Evolutionary conservation across 495 filamentous ascomycete genomes (phyloP).

Genomic region (Trichoderma parareesei): DNA sequence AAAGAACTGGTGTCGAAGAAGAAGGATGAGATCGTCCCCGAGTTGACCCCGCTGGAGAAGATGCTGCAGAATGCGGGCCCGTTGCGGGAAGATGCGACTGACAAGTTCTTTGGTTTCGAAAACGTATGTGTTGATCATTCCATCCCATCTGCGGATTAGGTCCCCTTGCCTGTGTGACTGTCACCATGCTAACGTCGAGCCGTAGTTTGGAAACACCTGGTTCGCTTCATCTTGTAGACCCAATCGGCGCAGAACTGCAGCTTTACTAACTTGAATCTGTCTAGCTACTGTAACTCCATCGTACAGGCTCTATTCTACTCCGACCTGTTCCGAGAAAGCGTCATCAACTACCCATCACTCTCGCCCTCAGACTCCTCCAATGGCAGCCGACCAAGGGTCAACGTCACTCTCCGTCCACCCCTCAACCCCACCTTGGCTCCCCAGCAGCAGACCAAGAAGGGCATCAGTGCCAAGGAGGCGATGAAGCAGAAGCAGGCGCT

Average conservation of each 20-base stretch:
- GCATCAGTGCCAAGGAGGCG: slow-evolving; percentile 27
- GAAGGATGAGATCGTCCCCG: slow-evolving; percentile 61
- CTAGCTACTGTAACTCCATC: slow-evolving; percentile 94
- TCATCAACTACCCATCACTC: slow-evolving; percentile 78
- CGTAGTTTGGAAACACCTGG: slow-evolving; percentile 95
- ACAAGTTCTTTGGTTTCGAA: slow-evolving; percentile 98
- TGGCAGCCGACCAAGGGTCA: slow-evolving; percentile 35
- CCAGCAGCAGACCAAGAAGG: slow-evolving; percentile 39
- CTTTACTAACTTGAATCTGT: slow-evolving; percentile 21
- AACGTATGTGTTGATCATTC: slow-evolving; percentile 61
- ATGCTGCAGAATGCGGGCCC: slow-evolving; percentile 72
- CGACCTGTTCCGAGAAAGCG: slow-evolving; percentile 87
- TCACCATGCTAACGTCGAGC: slow-evolving; percentile 17
- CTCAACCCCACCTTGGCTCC: slow-evolving; percentile 32
- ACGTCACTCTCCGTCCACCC: slow-evolving; percentile 41
- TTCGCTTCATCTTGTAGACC: slow-evolving; percentile 33
- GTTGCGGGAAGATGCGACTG: slow-evolving; percentile 77
- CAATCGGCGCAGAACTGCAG: neutral
- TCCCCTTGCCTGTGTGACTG: neutral
- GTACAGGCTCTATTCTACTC: slow-evolving; percentile 96
- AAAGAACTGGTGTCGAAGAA: slow-evolving; percentile 43
- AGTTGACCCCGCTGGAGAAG: slow-evolving; percentile 75
- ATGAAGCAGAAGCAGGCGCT: slow-evolving; percentile 38
- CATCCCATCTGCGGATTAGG: neutral
- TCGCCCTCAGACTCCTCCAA: slow-evolving; percentile 38